These are phyloP conservation scores for Gleditsia sinensis DNA, from an alignment of 306 rosid genomes.

Conservation along the genomic window DNA sequence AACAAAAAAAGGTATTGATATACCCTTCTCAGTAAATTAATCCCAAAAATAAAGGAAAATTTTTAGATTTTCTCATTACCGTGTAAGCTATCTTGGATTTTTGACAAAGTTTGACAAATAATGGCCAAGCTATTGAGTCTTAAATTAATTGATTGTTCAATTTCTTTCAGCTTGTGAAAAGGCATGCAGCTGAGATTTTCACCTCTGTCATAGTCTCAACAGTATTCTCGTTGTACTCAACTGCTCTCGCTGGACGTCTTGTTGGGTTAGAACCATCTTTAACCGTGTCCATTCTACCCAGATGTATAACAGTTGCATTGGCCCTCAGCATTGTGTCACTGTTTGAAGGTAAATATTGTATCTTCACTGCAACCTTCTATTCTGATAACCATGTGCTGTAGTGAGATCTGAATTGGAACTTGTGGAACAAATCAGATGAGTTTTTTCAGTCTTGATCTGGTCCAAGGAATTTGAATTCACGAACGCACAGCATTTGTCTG, in stretches of 20 bases:
- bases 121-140: conserved; percentile 3
- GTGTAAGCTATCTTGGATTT: background rate
- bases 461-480: background rate
- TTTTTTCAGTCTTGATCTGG: no score
- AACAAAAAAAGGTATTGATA: conserved; percentile 83
- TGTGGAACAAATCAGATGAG: no score
- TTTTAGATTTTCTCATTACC: background rate
- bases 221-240: conserved; percentile 88
- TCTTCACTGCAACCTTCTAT: background rate
- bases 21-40: conserved; percentile 12
- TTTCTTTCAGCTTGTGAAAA: conserved; percentile 81
- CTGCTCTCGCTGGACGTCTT: conserved; percentile 89
- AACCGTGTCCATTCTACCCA: conserved; percentile 85
- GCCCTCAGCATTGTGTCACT: conserved; percentile 93
- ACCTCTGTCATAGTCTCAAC: conserved; percentile 83
- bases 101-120: conserved; percentile 23
- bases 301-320: conserved; percentile 93
- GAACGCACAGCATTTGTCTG: background rate
- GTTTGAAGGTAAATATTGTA: conserved; percentile 72
- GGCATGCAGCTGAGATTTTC: conserved; percentile 98
- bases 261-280: conserved; percentile 81
- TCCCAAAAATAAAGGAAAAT: background rate
- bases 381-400: conserved; percentile 18
- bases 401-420: no score
- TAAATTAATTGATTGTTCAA: conserved; percentile 20